Base-by-base conservation (phyloP, 2,329 filamentous ascomycete species). In the Aspergillus niger region DNA sequence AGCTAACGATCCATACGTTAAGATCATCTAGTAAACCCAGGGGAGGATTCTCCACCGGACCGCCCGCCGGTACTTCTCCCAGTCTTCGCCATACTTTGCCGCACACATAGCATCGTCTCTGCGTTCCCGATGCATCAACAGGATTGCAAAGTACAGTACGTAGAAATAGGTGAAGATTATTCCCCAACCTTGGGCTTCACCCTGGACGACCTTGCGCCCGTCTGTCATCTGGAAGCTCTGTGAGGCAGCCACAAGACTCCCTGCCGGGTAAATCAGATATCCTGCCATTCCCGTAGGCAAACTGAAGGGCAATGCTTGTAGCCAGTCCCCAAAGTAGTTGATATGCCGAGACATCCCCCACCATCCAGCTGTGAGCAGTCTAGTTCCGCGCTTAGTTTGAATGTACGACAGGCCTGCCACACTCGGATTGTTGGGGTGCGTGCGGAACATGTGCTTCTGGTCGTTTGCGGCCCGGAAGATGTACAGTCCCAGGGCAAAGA, bases 321-420 rank as follows among this genome's bases (percentile, higher is more conserved):
- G 82, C 92, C 92, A 97, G 79, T 97, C 92, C 56, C 92, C 92
- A 1, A 95, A 79, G 76, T 97, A 97, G 80, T 97, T 97, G 82
- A 97, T 92, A 77, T 97, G 93, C 44, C 92, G 86, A 0, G 92
- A 89, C 17, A 86, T 82, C 41, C 92, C 93, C 93, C 93, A 97
- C 92, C 93, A 97, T 58, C 92, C 92, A 1, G 89, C 88, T 3
- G 88, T 86, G 59, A 97, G 82, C 8, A 97, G 86, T 65, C 88
- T 89, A 62, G 89, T 91, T 55, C 93, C 93, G 1, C 86, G 83
- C 73, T 87, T 87, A 10, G 93, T 97, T 79, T 93, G 82, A 61
- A 97, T 91, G 76, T 90, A 96, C 70, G 89, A 85, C 62, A 97
- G 85, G 70, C 95, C 89, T n/a, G 86, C 82, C 55, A 97, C 86